Evolutionary conservation across 345 rosid species (phyloP).

Genomic region (Populus alba): DNA sequence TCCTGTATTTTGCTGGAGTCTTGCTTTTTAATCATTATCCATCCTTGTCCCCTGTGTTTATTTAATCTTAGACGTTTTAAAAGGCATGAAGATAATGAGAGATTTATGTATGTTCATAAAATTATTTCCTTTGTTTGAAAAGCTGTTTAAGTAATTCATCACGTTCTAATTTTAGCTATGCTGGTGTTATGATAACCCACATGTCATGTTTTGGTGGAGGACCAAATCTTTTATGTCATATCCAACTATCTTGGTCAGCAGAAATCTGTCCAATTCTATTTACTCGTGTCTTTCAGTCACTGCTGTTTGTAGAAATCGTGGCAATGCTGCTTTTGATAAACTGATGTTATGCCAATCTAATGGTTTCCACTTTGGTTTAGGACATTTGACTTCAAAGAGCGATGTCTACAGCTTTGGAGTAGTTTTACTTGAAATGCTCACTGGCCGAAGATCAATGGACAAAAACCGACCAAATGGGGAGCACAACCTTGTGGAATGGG

Average conservation of each 20-base stretch:
- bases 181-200: too few relatives aligned
- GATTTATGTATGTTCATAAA: too few relatives aligned
- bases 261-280: too few relatives aligned
- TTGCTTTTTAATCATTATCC: background rate
- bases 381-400: conserved; percentile 39
- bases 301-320: too few relatives aligned
- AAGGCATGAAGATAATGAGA: too few relatives aligned
- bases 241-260: too few relatives aligned
- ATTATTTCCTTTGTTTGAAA: too few relatives aligned
- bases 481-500: conserved; percentile 94
- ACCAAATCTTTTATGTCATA: too few relatives aligned
- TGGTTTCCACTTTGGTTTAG: conserved; percentile 9
- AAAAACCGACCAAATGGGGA: conserved; percentile 90
- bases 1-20: background rate
- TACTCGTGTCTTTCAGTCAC: too few relatives aligned
- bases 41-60: background rate
- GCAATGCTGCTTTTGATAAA: background rate
- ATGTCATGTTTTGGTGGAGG: too few relatives aligned
- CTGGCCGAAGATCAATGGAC: conserved; percentile 54
- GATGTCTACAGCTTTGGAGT: conserved; percentile 44
- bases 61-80: background rate
- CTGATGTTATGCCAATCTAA: background rate
- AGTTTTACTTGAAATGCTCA: conserved; percentile 40
- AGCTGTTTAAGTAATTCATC: too few relatives aligned
- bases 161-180: too few relatives aligned